A percentile compares a stretch with the other conserved stretches of the same genome.
Conservation (phyloP, 257 asterid species). For the Scutellaria minor region DNA sequence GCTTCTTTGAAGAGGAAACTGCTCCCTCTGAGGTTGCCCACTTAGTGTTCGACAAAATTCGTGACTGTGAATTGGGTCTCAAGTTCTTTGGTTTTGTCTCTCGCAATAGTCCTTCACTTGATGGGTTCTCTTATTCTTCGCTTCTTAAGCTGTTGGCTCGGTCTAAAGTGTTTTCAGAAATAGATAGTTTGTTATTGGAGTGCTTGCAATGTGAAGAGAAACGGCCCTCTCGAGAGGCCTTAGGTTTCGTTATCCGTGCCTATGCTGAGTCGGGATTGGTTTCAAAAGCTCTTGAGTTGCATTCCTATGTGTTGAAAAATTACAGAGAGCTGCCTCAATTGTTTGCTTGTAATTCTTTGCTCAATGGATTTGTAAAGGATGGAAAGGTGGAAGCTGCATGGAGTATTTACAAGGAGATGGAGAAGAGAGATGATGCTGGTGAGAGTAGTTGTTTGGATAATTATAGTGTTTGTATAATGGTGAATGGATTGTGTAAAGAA, state of each 20-base stretch:
- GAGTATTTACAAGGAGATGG: constrained; percentile 63
- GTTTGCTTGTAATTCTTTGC: constrained; percentile 78
- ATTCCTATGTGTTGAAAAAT: constrained; percentile 50
- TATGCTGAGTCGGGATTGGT: constrained; percentile 60
- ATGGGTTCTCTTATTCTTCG: constrained; percentile 80
- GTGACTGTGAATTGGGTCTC: constrained; percentile 67
- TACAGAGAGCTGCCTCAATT: constrained; percentile 54
- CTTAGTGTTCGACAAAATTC: constrained; percentile 89
- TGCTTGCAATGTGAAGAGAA: constrained; percentile 64
- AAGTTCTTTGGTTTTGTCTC: constrained; percentile 72
- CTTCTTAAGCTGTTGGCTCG: constrained; percentile 81
- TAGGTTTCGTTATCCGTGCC: constrained; percentile 59
- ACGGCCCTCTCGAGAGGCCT: constrained; percentile 71
- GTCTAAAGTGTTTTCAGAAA: constrained; percentile 56
- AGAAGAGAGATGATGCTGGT: constrained; percentile 46
- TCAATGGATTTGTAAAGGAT: constrained; percentile 65
- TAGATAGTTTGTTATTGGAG: constrained; percentile 56
- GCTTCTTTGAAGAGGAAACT: constrained; percentile 58
- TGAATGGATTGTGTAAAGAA: constrained; percentile 73
- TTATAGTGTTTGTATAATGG: constrained; percentile 80
- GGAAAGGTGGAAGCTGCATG: constrained; percentile 59
- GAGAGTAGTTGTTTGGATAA: constrained; percentile 57
- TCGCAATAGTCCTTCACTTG: constrained; percentile 51
- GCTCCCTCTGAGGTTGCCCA: constrained; percentile 80
- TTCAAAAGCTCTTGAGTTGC: constrained; percentile 66